A percentile compares a stretch with the other conserved stretches of the same genome.
Evolutionary conservation across 73 alveolate genomes (phyloP).

Genomic region (Stentor roeselii): DNA sequence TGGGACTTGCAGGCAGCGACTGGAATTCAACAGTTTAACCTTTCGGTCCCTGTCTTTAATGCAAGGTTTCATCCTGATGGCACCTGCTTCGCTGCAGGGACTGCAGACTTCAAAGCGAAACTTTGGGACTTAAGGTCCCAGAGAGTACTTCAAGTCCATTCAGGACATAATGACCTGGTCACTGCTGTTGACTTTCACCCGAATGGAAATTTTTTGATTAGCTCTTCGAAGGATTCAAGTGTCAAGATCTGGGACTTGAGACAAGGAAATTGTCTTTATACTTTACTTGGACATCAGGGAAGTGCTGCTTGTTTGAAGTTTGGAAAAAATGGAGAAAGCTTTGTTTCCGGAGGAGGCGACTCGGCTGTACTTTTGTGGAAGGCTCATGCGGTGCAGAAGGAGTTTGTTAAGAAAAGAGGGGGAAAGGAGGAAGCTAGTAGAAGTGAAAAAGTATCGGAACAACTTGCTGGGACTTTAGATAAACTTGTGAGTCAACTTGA

Average conservation of each 20-base stretch:
- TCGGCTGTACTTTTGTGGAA: neutral
- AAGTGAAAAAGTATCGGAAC: constrained; percentile 60
- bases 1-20: constrained; percentile 89
- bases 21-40: constrained; percentile 73
- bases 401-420: neutral
- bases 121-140: constrained; percentile 96
- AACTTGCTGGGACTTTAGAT: constrained; percentile 82
- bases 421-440: constrained; percentile 52
- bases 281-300: constrained; percentile 97
- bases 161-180: constrained; percentile 90
- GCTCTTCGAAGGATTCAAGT: constrained; percentile 91
- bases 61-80: constrained; percentile 95
- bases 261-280: constrained; percentile 92
- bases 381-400: neutral
- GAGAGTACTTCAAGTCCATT: constrained; percentile 78
- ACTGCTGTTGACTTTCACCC: constrained; percentile 92
- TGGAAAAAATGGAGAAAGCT: constrained; percentile 92
- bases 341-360: constrained; percentile 80
- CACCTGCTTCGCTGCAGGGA: constrained; percentile 80
- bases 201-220: constrained; percentile 84
- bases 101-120: constrained; percentile 91
- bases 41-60: constrained; percentile 73
- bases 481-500: constrained; percentile 78
- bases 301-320: constrained; percentile 83
- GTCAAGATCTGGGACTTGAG: constrained; percentile 98